Conservation (phyloP, 371 early-diverging fungal genomes). For the Capniomyces stellatus region DNA sequence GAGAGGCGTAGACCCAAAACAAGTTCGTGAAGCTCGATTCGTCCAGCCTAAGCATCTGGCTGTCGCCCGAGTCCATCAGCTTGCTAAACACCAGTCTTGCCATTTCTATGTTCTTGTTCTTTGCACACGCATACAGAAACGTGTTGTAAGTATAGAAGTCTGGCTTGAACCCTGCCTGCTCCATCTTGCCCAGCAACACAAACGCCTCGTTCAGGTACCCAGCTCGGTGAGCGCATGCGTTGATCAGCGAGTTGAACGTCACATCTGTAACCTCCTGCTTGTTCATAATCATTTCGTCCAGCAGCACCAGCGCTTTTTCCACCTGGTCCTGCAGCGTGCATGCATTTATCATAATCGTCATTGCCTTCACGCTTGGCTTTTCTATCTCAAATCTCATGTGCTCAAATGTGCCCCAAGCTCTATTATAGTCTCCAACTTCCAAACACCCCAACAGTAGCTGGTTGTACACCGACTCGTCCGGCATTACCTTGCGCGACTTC, state of each 20-base stretch:
- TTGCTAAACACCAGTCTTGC: slow-evolving; percentile 39
- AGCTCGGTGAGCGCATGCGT: slow-evolving; percentile 59
- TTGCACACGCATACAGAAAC: slow-evolving; percentile 53
- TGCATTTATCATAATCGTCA: slow-evolving; percentile 76
- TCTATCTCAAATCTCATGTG: slow-evolving; percentile 63
- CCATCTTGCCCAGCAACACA: slow-evolving; percentile 64
- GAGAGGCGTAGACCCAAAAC: slow-evolving; percentile 43
- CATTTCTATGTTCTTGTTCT: slow-evolving; percentile 35
- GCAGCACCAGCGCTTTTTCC: slow-evolving; percentile 64
- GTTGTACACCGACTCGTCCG: slow-evolving; percentile 48
- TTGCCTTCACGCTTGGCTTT: slow-evolving; percentile 57
- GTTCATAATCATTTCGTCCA: slow-evolving; percentile 55
- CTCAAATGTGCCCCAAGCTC: slow-evolving; percentile 84
- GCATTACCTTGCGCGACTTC: slow-evolving; percentile 32
- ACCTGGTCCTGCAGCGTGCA: slow-evolving; percentile 62
- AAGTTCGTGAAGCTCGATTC: slow-evolving; percentile 35
- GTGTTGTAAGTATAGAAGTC: slow-evolving; percentile 63
- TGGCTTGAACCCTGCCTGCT: slow-evolving; percentile 54
- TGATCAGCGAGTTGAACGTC: slow-evolving; percentile 69
- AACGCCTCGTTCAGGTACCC: slow-evolving; percentile 72
- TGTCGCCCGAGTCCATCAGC: slow-evolving; percentile 30
- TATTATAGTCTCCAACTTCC: slow-evolving; percentile 37
- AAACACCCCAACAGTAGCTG: slow-evolving; percentile 68
- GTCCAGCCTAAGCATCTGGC: slow-evolving; percentile 6
- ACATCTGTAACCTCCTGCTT: slow-evolving; percentile 54